Base-by-base conservation (phyloP, 768 basidiomycete species). In the Leucocoprinus leucothites region DNA sequence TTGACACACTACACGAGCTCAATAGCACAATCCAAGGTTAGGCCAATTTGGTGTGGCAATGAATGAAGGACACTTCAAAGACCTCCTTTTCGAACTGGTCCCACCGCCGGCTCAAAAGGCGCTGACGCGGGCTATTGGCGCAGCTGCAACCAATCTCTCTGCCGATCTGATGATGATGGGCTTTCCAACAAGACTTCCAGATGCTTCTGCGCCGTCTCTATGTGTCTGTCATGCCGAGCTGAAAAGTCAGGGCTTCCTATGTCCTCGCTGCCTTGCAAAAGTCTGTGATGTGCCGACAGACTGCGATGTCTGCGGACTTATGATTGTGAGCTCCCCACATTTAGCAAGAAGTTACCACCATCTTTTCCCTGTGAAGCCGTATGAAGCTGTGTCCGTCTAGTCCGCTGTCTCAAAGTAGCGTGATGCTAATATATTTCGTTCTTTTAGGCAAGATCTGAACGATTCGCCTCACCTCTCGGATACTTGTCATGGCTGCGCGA, bases 121-220 rank as follows among this genome's bases (percentile, higher is more conserved):
- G 2, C 59, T 83, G 19, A 67, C 77, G 4, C 78, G 83, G 25
- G 64, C 75, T 16, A 61, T 65, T 2, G 79, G 77, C 0, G 74
- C 73, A 47, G 56, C 63, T 5, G 71, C 77, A 3, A 69, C 75
- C 9, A 88, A 86, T 58, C 81, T 82, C 19, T 82, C 87, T 0
- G 87, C 91, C 0, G 96, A 98, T 71, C 75, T 99, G 50, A 97
- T 99, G 90, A 90, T 97, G 82, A 98, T 99, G 93, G 97, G 97
- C 8, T 99, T 99, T 71, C 97, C 97, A 1, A 93, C 90, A 14
- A 85, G 94, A 16, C 77, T 97, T 5, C 91, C 95, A 0, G 88
- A 91, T 61, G 84, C 84, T 9, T 89, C 87, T 3, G 86, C 86
- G 31, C 86, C 87, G 7, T 87, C 88, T 51, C 76, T 98, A 18